Conservation (phyloP, 2,329 filamentous ascomycete genomes). For the Cephalotrichum gorgonifer region DNA sequence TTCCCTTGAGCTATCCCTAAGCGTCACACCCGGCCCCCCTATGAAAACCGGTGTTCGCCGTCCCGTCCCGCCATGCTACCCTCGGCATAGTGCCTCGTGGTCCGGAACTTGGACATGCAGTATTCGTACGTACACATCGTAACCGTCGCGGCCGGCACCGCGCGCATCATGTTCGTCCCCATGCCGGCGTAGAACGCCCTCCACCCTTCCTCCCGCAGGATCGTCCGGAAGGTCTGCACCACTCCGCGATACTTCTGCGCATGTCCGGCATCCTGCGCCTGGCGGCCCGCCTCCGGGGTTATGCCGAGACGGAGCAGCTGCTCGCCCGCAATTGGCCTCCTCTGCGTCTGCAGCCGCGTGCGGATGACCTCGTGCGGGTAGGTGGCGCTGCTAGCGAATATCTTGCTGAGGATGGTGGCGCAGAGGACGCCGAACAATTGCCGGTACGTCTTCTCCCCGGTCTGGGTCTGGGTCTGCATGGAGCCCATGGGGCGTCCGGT, state of each 20-base stretch:
- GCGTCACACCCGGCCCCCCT: background rate
- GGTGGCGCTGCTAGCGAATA: conserved; percentile 86
- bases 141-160: conserved; percentile 88
- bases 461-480: conserved; percentile 39
- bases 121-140: conserved; percentile 97
- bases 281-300: conserved; percentile 23
- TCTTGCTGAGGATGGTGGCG: conserved; percentile 87
- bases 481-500: conserved; percentile 84
- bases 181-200: conserved; percentile 93
- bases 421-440: conserved; percentile 78
- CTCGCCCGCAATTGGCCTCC: conserved; percentile 52
- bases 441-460: conserved; percentile 36
- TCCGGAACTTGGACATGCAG: conserved; percentile 43
- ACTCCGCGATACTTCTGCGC: conserved; percentile 64
- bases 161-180: conserved; percentile 94
- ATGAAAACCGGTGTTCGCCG: background rate
- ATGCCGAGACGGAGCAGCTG: conserved; percentile 40
- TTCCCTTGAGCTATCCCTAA: background rate
- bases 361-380: conserved; percentile 96
- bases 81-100: conserved; percentile 27
- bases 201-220: conserved; percentile 88
- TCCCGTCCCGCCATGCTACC: conserved; percentile 15
- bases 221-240: conserved; percentile 70
- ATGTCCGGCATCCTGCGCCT: conserved; percentile 16
- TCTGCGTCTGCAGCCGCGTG: conserved; percentile 87